A percentile compares a stretch with the other conserved stretches of the same genome.
Conservation (phyloP, 1,284 basidiomycete genomes). For the Cutaneotrichosporon dermatis region DNA sequence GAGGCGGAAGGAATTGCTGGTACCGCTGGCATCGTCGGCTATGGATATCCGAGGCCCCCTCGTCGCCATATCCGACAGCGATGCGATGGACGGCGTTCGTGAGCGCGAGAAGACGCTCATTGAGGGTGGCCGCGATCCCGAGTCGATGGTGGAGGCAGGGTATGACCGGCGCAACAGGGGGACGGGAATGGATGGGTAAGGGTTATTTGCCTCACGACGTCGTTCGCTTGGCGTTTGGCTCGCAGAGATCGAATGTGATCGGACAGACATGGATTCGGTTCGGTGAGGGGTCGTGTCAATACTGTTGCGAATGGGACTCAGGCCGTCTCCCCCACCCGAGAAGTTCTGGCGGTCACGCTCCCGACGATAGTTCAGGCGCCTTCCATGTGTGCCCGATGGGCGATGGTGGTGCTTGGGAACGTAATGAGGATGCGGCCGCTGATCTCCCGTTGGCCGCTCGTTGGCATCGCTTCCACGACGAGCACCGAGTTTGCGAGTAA, state of each 20-base stretch:
- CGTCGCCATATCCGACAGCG: constrained; percentile 15
- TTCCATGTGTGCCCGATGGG: not conserved
- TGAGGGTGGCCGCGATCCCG: constrained; percentile 23
- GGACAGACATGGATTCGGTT: constrained; percentile 43
- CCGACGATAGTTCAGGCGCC: constrained; percentile 36
- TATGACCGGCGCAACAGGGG: constrained; percentile 21
- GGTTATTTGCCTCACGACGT: constrained; percentile 40
- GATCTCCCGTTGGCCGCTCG: constrained; percentile 4
- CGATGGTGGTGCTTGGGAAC: constrained; percentile 2
- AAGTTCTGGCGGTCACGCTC: not conserved
- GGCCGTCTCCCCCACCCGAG: not conserved
- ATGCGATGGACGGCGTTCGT: constrained; percentile 27
- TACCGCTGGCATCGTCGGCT: constrained; percentile 17
- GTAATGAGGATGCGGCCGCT: not conserved
- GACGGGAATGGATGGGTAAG: constrained; percentile 44
- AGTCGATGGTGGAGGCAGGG: constrained; percentile 27
- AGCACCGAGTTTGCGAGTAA: constrained; percentile 68
- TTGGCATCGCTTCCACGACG: constrained; percentile 25
- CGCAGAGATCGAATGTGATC: constrained; percentile 19
- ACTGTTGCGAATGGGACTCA: constrained; percentile 1
- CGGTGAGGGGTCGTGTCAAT: constrained; percentile 19
- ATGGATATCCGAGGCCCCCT: constrained; percentile 17
- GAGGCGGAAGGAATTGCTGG: constrained; percentile 3
- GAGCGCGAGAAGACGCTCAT: constrained; percentile 28
- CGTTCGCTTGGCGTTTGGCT: constrained; percentile 19